Conservation (phyloP, 192 early-diverging fungal species). For the Coemansia sp. region DNA sequence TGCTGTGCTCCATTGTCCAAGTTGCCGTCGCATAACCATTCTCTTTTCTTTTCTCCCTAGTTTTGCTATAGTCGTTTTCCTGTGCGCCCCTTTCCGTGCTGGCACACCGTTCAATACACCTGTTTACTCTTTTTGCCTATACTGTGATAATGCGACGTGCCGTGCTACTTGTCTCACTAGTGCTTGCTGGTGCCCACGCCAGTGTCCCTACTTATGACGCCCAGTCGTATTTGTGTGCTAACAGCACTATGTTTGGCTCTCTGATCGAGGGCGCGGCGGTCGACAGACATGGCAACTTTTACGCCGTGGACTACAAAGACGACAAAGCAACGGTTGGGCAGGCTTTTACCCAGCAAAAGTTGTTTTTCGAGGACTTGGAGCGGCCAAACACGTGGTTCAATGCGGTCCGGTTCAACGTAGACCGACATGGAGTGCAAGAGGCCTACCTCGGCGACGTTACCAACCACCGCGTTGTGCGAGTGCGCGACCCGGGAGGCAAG, state of each 20-base stretch:
- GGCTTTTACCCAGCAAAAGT: conserved; percentile 19
- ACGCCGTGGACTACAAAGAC: conserved; percentile 53
- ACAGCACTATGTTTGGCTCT: conserved; percentile 50
- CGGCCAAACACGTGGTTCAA: conserved; percentile 48
- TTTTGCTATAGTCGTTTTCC: background rate
- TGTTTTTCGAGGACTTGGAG: conserved; percentile 32
- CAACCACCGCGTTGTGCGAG: conserved; percentile 46
- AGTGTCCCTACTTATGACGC: conserved; percentile 22
- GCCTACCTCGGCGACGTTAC: conserved; percentile 50
- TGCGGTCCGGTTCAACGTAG: conserved; percentile 53
- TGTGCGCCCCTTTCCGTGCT: background rate
- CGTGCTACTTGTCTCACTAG: background rate
- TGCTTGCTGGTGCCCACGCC: background rate
- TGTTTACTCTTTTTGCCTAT: background rate
- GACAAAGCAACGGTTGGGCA: conserved; percentile 17
- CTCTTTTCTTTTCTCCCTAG: background rate
- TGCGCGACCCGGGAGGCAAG: conserved; percentile 24
- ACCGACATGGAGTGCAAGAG: conserved; percentile 28
- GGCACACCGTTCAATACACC: background rate
- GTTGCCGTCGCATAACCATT: background rate
- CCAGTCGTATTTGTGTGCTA: conserved; percentile 29
- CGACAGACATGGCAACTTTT: conserved; percentile 56
- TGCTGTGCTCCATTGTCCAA: background rate
- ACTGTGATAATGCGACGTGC: background rate
- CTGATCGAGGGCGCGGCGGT: conserved; percentile 62